Evolutionary conservation across 78 protist species (phyloP), one percentile per base, ranked within the genome.

Genomic region (Bigelowiella natans): DNA sequence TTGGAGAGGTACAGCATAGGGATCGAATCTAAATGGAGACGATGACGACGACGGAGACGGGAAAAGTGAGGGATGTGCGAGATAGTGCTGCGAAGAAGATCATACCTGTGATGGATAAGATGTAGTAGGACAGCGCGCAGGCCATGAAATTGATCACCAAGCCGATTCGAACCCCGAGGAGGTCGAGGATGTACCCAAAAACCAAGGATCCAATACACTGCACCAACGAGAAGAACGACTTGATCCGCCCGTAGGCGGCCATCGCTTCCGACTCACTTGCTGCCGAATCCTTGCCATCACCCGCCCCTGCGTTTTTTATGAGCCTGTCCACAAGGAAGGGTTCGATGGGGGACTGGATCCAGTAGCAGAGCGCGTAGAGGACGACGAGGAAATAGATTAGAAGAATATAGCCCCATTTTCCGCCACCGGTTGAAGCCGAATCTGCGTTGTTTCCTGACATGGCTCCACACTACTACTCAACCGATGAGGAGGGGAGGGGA

Each of bases 361-460:
- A 38, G 86, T 83, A 83, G 86, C 86, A 83, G 36, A 83, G 31
- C 1, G 86, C 86, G 86, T 83, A 83, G 31, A 83, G 31, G 40
- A 83, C 86, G 30, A 83, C 86, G 30, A 83, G 86, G 0, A 18
- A 36, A 38, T 83, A 83, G 40, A 83, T 38, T 0, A 83, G n/a
- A n/a, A n/a, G n/a, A n/a, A n/a, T n/a, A n/a, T n/a, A n/a, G n/a
- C n/a, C n/a, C n/a, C n/a, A n/a, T n/a, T n/a, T n/a, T n/a, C n/a
- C n/a, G n/a, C n/a, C n/a, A n/a, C n/a, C n/a, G n/a, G n/a, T n/a
- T n/a, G n/a, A n/a, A n/a, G n/a, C n/a, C n/a, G n/a, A n/a, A n/a
- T n/a, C n/a, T n/a, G n/a, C n/a, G n/a, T n/a, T n/a, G n/a, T n/a
- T n/a, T n/a, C n/a, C n/a, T n/a, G n/a, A n/a, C n/a, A n/a, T n/a